These are phyloP conservation scores for Fusarium miscanthi DNA, from an alignment of 2,329 filamentous ascomycete genomes.

Conservation along the genomic window DNA sequence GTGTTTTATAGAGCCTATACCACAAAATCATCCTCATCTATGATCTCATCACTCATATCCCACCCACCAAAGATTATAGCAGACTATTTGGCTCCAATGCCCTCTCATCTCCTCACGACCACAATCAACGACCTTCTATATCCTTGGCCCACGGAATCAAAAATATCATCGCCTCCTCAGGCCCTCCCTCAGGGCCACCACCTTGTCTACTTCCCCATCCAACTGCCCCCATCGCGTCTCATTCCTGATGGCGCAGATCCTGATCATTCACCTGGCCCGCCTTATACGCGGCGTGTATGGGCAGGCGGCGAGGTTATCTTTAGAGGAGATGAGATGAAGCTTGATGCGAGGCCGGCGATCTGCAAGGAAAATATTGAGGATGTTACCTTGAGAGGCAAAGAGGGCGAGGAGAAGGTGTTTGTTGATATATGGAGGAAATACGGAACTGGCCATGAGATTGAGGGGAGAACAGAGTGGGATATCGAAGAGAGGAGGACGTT, in stretches of 20 bases:
- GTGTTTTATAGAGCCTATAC: conserved; percentile 5
- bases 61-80: conserved; percentile 52
- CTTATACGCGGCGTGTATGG: conserved; percentile 86
- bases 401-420: conserved; percentile 58
- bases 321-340: conserved; percentile 46
- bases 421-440: conserved; percentile 64
- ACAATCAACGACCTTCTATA: conserved; percentile 68
- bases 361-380: conserved; percentile 61
- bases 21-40: conserved; percentile 13
- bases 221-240: conserved; percentile 69
- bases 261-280: conserved; percentile 77
- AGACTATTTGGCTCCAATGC: conserved; percentile 66
- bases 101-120: conserved; percentile 72
- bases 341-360: conserved; percentile 54
- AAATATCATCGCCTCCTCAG: conserved; percentile 38
- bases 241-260: conserved; percentile 87
- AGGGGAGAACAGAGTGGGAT: conserved; percentile 37
- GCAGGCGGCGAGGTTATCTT: conserved; percentile 80
- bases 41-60: conserved; percentile 39
- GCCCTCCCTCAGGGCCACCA: conserved; percentile 77
- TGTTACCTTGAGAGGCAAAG: conserved; percentile 50
- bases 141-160: conserved; percentile 20
- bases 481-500: conserved; percentile 62
- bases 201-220: conserved; percentile 86
- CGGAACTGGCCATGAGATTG: conserved; percentile 42